Evolutionary conservation across 495 filamentous ascomycete genomes (phyloP), one percentile per base, ranked within the genome.

Genomic region (Daldinia caldariorum): DNA sequence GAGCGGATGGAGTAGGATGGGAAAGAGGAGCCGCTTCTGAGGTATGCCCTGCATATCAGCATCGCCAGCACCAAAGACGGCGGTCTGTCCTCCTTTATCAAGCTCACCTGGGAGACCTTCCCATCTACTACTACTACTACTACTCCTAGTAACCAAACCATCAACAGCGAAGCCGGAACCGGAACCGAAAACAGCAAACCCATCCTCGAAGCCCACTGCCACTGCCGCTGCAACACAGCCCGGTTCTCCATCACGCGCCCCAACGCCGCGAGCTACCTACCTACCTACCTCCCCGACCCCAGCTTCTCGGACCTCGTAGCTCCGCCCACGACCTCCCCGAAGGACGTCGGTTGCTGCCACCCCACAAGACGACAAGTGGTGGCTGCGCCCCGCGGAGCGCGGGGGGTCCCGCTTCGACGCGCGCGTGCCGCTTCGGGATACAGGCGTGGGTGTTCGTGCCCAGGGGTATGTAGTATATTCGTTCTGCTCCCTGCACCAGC

Each of bases 361-460:
- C 60, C 71, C 75, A 1, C 53, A 53, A 22, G 68, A 77, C 67
- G 65, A 66, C 13, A 79, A 81, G 45, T 82, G 76, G 77, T 80
- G 78, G 72, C 68, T 80, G 13, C 73, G 77, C 6, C 6, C 69
- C 69, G 14, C 29, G 2, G 9, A 22, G n/a, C n/a, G n/a, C n/a
- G n/a, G n/a, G n/a, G n/a, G n/a, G n/a, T n/a, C n/a, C n/a, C n/a
- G n/a, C n/a, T n/a, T n/a, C n/a, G n/a, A n/a, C n/a, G n/a, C n/a
- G n/a, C n/a, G n/a, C n/a, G n/a, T n/a, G n/a, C n/a, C n/a, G n/a
- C n/a, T n/a, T n/a, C 73, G 89, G 92, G 51, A 85, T 90, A 56
- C 88, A 90, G 66, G 76, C 83, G 8, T 93, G 91, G 89, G 83
- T 87, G 0, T 92, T 92, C 65, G 77, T 91, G 14, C 89, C 89